Evolutionary conservation across 163 green algal genomes (phyloP), one percentile per base, ranked within the genome.

Genomic region (Scenedesmus sp.): DNA sequence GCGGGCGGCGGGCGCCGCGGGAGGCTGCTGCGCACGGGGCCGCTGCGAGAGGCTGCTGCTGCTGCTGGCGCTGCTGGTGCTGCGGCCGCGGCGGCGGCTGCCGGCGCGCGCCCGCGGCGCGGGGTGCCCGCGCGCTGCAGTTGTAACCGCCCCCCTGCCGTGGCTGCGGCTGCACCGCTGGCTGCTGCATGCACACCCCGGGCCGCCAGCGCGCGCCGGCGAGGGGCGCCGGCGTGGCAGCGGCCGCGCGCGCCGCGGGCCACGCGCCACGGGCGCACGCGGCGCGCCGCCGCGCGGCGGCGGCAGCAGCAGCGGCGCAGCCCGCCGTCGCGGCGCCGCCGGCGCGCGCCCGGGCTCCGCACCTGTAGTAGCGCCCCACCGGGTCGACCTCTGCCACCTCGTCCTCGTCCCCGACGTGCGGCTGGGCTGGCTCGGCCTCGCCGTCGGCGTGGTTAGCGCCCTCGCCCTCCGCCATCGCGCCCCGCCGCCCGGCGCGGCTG

Each of bases 321-420:
- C 6, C 39, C 39, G 39, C 39, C 10, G 39, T 10, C 39, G 7
- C 10, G 39, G 39, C 7, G 7, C 39, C 10, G 39, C 6, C 39
- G 6, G 39, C 50, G 57, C 13, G 42, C 20, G 13, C 29, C 3
- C 3, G 24, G 24, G 26, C 26, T 14, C 24, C 54, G 14, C 24
- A 77, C 69, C 93, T 78, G 47, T 88, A 92, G 82, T 92, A 97
- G 7, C 90, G 88, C 1, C 83, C 86, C 75, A 88, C 78, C 11
- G 89, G 85, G 70, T 95, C 91, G 33, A 69, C 73, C 77, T 95
- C 89, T 3, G 83, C 81, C 15, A 90, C 76, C 48, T 87, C 83
- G n/a, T 91, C 85, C 60, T 94, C 90, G 24, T 91, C 87, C 17
- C 36, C 63, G 26, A 45, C 34, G 44, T 66, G 58, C 24, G 56